phyloP scores from a whole-genome alignment of 2,329 filamentous ascomycete species.

The Colletotrichum tanaceti region DNA sequence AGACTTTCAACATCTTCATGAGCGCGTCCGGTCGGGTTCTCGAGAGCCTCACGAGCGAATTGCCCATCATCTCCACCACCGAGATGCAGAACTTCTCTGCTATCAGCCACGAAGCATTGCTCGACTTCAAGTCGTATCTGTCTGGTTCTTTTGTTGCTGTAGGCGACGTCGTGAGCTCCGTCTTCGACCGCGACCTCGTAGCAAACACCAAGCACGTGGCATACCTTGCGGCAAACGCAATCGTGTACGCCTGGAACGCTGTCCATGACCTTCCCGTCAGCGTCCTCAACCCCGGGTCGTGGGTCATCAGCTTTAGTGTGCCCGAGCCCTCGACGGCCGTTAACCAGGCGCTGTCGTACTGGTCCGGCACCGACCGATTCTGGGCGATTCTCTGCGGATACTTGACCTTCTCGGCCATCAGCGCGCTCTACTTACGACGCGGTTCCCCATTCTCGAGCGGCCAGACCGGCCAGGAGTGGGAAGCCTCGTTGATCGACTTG shows the following conservation, averaged over 20 bases:
- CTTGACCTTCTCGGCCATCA: slow-evolving; percentile 76
- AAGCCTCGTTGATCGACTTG: slow-evolving; percentile 82
- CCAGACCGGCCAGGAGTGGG: slow-evolving; percentile 70
- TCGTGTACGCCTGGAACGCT: slow-evolving; percentile 42
- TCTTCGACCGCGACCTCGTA: slow-evolving; percentile 58
- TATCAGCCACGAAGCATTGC: slow-evolving; percentile 77
- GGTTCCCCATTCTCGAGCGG: slow-evolving; percentile 74
- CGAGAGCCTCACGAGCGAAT: slow-evolving; percentile 62
- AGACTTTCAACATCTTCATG: slow-evolving; percentile 56
- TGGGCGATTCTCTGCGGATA: slow-evolving; percentile 87
- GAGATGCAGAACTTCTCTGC: slow-evolving; percentile 83
- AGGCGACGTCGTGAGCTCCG: slow-evolving; percentile 54
- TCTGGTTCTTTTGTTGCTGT: slow-evolving; percentile 53
- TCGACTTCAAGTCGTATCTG: slow-evolving; percentile 68
- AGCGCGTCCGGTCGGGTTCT: slow-evolving; percentile 61
- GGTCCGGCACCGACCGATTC: slow-evolving; percentile 73
- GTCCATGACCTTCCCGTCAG: slow-evolving; percentile 49
- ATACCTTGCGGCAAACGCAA: slow-evolving; percentile 41
- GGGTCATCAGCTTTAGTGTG: slow-evolving; percentile 68
- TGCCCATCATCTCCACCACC: slow-evolving; percentile 62
- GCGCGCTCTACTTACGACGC: slow-evolving; percentile 82
- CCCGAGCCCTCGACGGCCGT: slow-evolving; percentile 53
- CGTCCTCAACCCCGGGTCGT: slow-evolving; percentile 62
- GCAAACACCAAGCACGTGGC: slow-evolving; percentile 46
- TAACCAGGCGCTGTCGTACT: slow-evolving; percentile 72